phyloP scores from a whole-genome alignment of 192 early-diverging fungal genomes.

The Coemansia erecta region DNA sequence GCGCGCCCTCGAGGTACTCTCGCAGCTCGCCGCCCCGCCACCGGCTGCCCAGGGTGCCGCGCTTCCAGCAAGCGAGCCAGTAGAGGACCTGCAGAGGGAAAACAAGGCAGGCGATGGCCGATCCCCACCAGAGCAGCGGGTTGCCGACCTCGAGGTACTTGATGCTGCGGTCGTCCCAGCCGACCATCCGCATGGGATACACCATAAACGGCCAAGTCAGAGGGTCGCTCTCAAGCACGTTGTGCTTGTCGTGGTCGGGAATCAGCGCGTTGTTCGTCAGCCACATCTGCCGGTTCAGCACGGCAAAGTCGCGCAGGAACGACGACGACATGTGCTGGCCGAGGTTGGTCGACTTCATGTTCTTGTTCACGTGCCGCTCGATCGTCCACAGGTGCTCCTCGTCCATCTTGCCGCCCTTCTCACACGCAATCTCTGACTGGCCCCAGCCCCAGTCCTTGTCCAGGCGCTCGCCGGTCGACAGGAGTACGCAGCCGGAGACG shows the following conservation, averaged over 20 bases:
- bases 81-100: slow-evolving; percentile 44
- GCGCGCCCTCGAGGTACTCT: slow-evolving; percentile 56
- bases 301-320: slow-evolving; percentile 58
- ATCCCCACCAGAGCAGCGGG: slow-evolving; percentile 61
- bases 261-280: slow-evolving; percentile 74
- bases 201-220: slow-evolving; percentile 65
- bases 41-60: slow-evolving; percentile 25
- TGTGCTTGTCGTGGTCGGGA: slow-evolving; percentile 73
- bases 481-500: slow-evolving; percentile 69
- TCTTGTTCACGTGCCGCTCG: slow-evolving; percentile 79
- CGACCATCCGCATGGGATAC: slow-evolving; percentile 68
- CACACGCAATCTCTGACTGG: slow-evolving; percentile 91
- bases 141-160: slow-evolving; percentile 73
- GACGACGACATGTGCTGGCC: slow-evolving; percentile 60
- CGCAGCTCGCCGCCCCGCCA: slow-evolving; percentile 53
- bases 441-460: slow-evolving; percentile 88
- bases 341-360: slow-evolving; percentile 60
- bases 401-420: slow-evolving; percentile 19
- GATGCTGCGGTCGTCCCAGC: slow-evolving; percentile 64
- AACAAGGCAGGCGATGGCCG: slow-evolving; percentile 18
- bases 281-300: slow-evolving; percentile 77
- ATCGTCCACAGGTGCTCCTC: slow-evolving; percentile 78
- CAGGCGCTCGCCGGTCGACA: slow-evolving; percentile 70
- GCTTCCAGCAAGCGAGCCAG: slow-evolving; percentile 51
- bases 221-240: slow-evolving; percentile 59